A percentile compares a stretch with the other conserved stretches of the same genome.
Evolutionary conservation across 176 grass and related monocot species (phyloP).

Genomic region (Canna indica): DNA sequence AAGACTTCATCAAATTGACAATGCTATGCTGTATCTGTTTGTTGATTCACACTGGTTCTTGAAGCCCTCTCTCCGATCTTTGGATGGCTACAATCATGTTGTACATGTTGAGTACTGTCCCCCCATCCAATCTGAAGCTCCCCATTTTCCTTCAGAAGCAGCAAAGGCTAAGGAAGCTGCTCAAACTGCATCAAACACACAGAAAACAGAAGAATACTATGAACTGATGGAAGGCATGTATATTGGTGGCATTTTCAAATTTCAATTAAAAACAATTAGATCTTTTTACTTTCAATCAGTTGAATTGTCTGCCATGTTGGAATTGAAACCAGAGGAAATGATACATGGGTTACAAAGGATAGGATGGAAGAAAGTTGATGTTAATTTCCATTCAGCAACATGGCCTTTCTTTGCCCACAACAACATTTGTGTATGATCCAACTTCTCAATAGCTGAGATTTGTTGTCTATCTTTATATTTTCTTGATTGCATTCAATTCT

Average conservation of each 20-base stretch:
- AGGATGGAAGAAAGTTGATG: conserved; percentile 91
- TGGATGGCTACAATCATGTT: conserved; percentile 68
- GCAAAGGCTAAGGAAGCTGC: conserved; percentile 54
- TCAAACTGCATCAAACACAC: conserved; percentile 39
- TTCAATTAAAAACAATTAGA: neutral
- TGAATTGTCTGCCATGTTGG: conserved; percentile 6
- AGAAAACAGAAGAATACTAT: conserved; percentile 62
- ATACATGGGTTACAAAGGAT: conserved; percentile 69
- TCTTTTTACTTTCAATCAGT: neutral
- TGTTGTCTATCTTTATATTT: neutral
- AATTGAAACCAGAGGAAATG: conserved; percentile 65
- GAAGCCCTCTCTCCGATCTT: conserved; percentile 41
- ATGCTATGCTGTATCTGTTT: too few species aligned
- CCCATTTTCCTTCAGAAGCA: conserved; percentile 61
- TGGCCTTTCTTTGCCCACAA: conserved; percentile 92
- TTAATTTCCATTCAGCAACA: conserved; percentile 49
- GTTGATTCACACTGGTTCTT: conserved; percentile 4
- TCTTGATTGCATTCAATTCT: neutral
- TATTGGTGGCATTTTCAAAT: neutral
- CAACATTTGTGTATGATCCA: conserved; percentile 59
- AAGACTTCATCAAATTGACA: too few species aligned
- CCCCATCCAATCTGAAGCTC: conserved; percentile 32
- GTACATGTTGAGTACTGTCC: conserved; percentile 66
- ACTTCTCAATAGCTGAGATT: neutral
- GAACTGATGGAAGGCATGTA: conserved; percentile 56